Percentiles rank a stretch among this genome's conserved stretches.
These are phyloP conservation scores for Cercis canadensis DNA, from an alignment of 306 rosid species.

Conservation along the genomic window DNA sequence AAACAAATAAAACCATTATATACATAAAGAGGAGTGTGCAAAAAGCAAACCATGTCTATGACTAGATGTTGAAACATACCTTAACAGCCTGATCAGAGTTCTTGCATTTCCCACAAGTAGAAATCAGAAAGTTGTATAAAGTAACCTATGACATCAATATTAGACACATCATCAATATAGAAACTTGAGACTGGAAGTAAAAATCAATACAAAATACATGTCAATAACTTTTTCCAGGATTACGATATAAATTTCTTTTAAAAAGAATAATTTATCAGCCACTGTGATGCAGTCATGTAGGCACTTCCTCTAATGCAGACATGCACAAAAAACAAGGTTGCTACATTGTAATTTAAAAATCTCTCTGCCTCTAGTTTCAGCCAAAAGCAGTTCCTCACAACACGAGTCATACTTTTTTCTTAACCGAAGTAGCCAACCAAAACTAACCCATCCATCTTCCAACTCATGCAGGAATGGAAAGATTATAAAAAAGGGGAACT, in stretches of 20 bases:
- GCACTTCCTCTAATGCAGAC: slow-evolving; percentile 11
- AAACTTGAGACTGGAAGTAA: slow-evolving; percentile 5
- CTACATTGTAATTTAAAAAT: slow-evolving; percentile 19
- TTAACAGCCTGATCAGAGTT: slow-evolving; percentile 78
- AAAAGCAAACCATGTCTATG: slow-evolving; percentile 16
- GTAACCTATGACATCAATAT: slow-evolving; percentile 60
- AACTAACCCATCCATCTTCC: not conserved
- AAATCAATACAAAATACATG: slow-evolving; percentile 9
- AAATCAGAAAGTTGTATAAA: slow-evolving; percentile 75
- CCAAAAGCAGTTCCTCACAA: not conserved
- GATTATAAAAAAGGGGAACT: slow-evolving; percentile 9
- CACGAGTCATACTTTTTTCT: slow-evolving; percentile 6
- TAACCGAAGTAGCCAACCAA: slow-evolving; percentile 3
- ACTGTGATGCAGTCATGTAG: slow-evolving; percentile 11
- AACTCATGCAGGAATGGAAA: slow-evolving; percentile 8
- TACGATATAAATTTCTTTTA: not conserved
- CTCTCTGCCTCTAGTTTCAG: slow-evolving; percentile 22
- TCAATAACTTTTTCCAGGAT: not conserved
- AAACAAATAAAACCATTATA: slow-evolving; percentile 26
- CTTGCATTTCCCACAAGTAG: slow-evolving; percentile 85
- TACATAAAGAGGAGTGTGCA: not conserved
- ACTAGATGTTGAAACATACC: slow-evolving; percentile 51
- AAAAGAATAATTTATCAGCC: not conserved
- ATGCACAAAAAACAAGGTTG: slow-evolving; percentile 13
- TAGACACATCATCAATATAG: slow-evolving; percentile 28